Evolutionary conservation across 257 asterid genomes (phyloP).

Genomic region (Cordia subcordata): DNA sequence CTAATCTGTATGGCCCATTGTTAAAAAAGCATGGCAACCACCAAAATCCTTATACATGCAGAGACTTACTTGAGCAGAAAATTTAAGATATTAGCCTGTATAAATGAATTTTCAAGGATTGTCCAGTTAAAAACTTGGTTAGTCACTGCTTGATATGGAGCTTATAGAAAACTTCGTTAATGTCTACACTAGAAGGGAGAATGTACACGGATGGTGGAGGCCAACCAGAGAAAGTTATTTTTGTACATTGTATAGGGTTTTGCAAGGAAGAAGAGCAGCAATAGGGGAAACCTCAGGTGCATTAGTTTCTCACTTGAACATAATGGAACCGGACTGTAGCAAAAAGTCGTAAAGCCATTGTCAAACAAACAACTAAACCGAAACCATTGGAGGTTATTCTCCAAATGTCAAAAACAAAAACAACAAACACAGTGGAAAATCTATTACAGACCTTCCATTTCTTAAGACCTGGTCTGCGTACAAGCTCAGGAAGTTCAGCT

Average conservation of each 20-base stretch:
- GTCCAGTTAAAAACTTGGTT: no score
- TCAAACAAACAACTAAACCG: not conserved
- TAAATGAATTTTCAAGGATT: no score
- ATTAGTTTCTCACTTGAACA: no score
- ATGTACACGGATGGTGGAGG: no score
- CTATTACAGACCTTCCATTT: conserved; percentile 72
- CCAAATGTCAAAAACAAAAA: not conserved
- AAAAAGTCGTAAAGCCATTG: not conserved
- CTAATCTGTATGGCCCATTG: not conserved
- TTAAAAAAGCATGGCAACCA: not conserved
- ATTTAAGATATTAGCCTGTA: no score
- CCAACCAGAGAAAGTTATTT: no score
- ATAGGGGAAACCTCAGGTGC: no score
- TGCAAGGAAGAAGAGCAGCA: not conserved
- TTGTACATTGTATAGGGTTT: not conserved
- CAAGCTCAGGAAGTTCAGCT: conserved; percentile 78
- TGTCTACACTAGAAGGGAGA: no score
- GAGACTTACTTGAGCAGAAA: no score
- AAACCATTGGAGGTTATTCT: not conserved
- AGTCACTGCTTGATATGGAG: no score
- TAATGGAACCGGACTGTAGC: no score
- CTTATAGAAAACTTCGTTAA: no score
- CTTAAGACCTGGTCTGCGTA: conserved; percentile 85
- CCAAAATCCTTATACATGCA: not conserved
- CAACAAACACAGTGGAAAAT: conserved; percentile 5